Base-by-base conservation (phyloP, 495 filamentous ascomycete species). In the Lasiosphaeris hirsuta region DNA sequence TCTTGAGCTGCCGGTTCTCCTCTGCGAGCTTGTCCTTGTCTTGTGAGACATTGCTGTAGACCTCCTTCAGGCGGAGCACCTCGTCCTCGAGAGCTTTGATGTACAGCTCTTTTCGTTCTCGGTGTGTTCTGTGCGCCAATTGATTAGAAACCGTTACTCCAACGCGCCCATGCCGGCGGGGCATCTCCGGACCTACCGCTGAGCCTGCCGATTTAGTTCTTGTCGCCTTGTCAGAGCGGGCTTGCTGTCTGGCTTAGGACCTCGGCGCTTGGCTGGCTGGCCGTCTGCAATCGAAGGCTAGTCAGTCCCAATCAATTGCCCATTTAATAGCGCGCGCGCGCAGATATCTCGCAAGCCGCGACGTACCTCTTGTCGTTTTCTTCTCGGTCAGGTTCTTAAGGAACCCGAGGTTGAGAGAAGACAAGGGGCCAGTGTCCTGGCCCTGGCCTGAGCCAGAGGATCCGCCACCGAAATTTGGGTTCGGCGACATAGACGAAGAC, bases 171-270 rank as follows among this genome's bases (percentile, higher is more conserved):
- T 52, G 0, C 19, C 11, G 17, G 18, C 3, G 36, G 8, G 10
- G 18, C 13, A 11, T n/a, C 9, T n/a, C 10, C 19, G 4, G 34
- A 56, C 67, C 63, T 84, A 94, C 92, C 93, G 86, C 72, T 98
- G 94, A 30, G 94, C 94, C 75, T 97, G 92, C 53, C 94, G 83
- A 68, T 98, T 98, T 46, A 97, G 73, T 67, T 98, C 94, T 65
- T 98, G 94, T 46, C 92, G 81, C 39, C 93, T 79, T n/a, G 92
- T 98, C 62, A 95, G 72, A 46, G 94, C 91, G 4, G 94, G 94
- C 64, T 96, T 96, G 75, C 90, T 95, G 69, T 97, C 94, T 23
- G 94, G 94, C 64, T 98, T 98, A 0, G 94, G 94, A 2, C 94
- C 94, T 64, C 94, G 83, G 55, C 89, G 84, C 73, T 98, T 98